Percentiles rank a stretch among this genome's conserved stretches.
These are phyloP conservation scores for Byssochlamys sp. DNA, from an alignment of 2,329 filamentous ascomycete genomes.

Conservation along the genomic window DNA sequence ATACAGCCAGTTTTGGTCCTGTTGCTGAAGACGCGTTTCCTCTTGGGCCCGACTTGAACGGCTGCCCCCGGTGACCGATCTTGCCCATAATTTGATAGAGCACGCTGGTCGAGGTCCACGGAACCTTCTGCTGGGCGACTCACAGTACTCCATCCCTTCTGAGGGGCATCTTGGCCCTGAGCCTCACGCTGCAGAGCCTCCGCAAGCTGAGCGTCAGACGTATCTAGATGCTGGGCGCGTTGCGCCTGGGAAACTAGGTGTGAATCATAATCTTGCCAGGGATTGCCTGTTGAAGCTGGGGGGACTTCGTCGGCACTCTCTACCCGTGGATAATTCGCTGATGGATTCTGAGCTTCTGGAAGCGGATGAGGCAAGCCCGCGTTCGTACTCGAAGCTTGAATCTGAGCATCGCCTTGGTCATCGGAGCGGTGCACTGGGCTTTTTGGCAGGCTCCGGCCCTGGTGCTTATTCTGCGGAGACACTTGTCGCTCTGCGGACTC, in stretches of 20 bases:
- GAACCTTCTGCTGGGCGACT: slow-evolving; percentile 29
- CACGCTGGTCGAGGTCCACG: slow-evolving; percentile 24
- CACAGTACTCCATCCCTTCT: slow-evolving; percentile 21
- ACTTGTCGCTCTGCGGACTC: slow-evolving; percentile 45
- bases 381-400: slow-evolving; percentile 13
- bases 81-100: slow-evolving; percentile 22
- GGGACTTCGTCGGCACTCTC: slow-evolving; percentile 23
- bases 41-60: slow-evolving; percentile 33
- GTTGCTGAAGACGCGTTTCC: slow-evolving; percentile 66
- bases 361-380: slow-evolving; percentile 10
- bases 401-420: slow-evolving; percentile 18
- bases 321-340: slow-evolving; percentile 13
- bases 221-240: slow-evolving; percentile 34
- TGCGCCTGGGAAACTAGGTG: slow-evolving; percentile 39
- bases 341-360: slow-evolving; percentile 13
- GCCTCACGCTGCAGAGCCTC: slow-evolving; percentile 45
- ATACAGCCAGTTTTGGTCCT: slow-evolving; percentile 91
- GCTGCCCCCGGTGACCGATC: slow-evolving; percentile 23
- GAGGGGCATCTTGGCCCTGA: slow-evolving; percentile 30
- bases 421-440: slow-evolving; percentile 31
- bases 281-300: slow-evolving; percentile 17
- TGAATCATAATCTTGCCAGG: slow-evolving; percentile 33
- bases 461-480: slow-evolving; percentile 26
- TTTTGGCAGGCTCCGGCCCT: slow-evolving; percentile 24
- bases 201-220: slow-evolving; percentile 43